Evolutionary conservation across 257 asterid genomes (phyloP).

Genomic region (Solanum peruvianum): DNA sequence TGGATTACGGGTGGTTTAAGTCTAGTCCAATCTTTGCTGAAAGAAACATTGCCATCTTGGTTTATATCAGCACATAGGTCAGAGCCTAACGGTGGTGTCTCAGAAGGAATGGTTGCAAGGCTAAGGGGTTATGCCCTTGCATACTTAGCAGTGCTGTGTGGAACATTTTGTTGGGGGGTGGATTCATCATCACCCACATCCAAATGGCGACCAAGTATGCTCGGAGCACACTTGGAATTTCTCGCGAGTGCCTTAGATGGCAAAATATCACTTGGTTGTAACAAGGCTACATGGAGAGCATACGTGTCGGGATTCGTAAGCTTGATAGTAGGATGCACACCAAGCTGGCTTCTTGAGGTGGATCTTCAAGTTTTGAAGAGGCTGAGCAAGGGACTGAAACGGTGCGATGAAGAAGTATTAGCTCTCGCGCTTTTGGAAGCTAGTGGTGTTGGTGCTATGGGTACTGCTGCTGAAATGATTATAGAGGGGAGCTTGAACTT

Average conservation of each 20-base stretch:
- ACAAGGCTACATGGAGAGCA: slow-evolving; percentile 72
- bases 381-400: slow-evolving; percentile 66
- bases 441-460: slow-evolving; percentile 76
- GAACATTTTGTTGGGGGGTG: slow-evolving; percentile 78
- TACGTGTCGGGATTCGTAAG: slow-evolving; percentile 62
- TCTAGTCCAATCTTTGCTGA: slow-evolving; percentile 51
- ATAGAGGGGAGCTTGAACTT: slow-evolving; percentile 41
- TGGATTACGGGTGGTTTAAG: slow-evolving; percentile 76
- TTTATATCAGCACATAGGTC: slow-evolving; percentile 62
- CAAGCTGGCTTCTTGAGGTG: slow-evolving; percentile 78
- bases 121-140: slow-evolving; percentile 84
- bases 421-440: slow-evolving; percentile 67
- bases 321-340: slow-evolving; percentile 78
- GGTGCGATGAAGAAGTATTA: slow-evolving; percentile 77
- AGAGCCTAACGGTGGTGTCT: slow-evolving; percentile 23
- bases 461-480: slow-evolving; percentile 89
- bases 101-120: slow-evolving; percentile 65
- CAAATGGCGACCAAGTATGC: slow-evolving; percentile 37
- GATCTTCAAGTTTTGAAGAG: slow-evolving; percentile 58
- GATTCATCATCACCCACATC: slow-evolving; percentile 47
- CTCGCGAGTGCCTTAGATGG: slow-evolving; percentile 73
- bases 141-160: slow-evolving; percentile 49
- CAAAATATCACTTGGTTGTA: slow-evolving; percentile 76
- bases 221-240: slow-evolving; percentile 59
- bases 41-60: slow-evolving; percentile 86